Percentiles rank a stretch among this genome's conserved stretches.
Evolutionary conservation across 441 rosid species (phyloP).

Genomic region (Gossypium lobatum): DNA sequence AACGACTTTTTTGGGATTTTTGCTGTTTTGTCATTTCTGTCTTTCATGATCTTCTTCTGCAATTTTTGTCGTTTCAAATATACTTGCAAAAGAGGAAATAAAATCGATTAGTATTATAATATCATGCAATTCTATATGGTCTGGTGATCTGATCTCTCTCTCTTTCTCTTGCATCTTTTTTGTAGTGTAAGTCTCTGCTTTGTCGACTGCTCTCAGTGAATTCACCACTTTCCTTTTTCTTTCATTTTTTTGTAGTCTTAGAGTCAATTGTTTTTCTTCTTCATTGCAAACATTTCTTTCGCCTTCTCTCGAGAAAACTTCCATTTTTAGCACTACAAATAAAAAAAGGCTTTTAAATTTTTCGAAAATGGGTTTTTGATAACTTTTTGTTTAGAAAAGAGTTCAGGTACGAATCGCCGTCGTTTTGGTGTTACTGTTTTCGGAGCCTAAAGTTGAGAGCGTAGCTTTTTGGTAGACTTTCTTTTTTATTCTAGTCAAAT

Average conservation of each 20-base stretch:
- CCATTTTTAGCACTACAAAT: neutral
- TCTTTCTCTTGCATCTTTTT: neutral
- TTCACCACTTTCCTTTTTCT: slow-evolving; percentile 1
- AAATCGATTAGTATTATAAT: neutral
- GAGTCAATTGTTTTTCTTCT: slow-evolving; percentile 2
- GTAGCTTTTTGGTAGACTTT: neutral
- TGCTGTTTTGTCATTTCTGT: slow-evolving; percentile 37
- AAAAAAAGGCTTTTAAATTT: neutral
- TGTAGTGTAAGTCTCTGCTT: slow-evolving; percentile 20
- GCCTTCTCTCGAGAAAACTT: slow-evolving; percentile 4
- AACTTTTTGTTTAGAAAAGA: neutral
- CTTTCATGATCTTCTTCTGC: slow-evolving; percentile 30
- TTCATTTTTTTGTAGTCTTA: neutral
- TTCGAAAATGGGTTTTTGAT: neutral
- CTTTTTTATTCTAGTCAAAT: slow-evolving; percentile 20
- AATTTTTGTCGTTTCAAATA: slow-evolving; percentile 23
- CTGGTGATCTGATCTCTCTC: neutral
- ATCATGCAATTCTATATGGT: neutral
- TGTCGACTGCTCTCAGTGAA: slow-evolving; percentile 22
- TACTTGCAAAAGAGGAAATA: neutral
- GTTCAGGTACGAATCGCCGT: slow-evolving; percentile 27
- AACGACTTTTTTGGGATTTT: slow-evolving; percentile 20
- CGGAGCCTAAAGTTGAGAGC: neutral
- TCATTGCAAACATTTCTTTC: neutral
- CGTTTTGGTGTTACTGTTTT: slow-evolving; percentile 21